Evolutionary conservation across 2,329 filamentous ascomycete species (phyloP), one percentile per base, ranked within the genome.

Genomic region (Aspergillus sergii): DNA sequence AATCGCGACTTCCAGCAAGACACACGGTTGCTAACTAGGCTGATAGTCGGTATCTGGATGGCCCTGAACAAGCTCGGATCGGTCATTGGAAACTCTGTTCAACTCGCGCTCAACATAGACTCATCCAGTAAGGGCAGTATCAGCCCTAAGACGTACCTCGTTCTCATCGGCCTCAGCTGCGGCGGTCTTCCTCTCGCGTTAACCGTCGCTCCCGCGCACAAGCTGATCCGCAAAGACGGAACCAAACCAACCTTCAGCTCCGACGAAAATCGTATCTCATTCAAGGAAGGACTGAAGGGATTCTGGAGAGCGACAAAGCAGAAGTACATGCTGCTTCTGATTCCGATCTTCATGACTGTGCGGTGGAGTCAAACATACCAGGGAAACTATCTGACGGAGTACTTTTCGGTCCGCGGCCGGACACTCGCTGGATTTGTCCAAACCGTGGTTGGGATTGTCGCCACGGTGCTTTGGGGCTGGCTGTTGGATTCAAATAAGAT

Each of bases 21-120:
- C 39, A 41, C 3, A 9, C 39, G 0, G 16, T 41, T 19, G 30
- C 51, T 54, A 10, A 54, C 7, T 14, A 54, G 9, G 9, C 11
- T 16, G 30, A 54, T 72, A 66, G 74, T 81, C 53, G 82, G 81
- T 0, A 84, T 84, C 53, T 85, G 83, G 83, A 79, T 85, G 1
- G 81, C 81, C 6, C 78, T 85, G 4, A 79, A 82, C 30, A 82
- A 85, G 63, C 76, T 84, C 1, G 83, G 83, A 1, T 83, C 84
- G 62, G 77, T 85, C 36, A 81, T 85, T 58, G 83, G 83, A 4
- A 77, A 79, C 1, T 81, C 83, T 0, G 83, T 85, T 43, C 80
- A 83, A 56, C 76, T 85, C 0, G 82, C 79, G 0, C 74, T 85
- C 11, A 85, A 85, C 53, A 76, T 77, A 60, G 74, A 77, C 7